Percentiles rank a stretch among this genome's conserved stretches.
phyloP scores from a whole-genome alignment of 768 basidiomycete species.

The Trichaptum fuscoviolaceum region DNA sequence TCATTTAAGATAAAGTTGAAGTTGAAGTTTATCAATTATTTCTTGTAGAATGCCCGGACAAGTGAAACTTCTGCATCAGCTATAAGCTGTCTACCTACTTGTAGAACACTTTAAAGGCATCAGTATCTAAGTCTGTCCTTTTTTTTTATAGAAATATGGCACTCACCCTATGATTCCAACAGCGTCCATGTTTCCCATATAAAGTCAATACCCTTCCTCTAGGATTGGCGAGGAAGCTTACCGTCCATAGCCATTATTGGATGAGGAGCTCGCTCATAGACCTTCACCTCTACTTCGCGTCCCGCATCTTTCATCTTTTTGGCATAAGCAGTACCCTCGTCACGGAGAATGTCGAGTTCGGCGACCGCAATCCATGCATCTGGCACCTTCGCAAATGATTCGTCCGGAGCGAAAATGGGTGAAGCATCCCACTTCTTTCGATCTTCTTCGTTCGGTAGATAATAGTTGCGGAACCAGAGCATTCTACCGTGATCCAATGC shows the following conservation, averaged over 20 bases:
- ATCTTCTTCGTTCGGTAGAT: conserved; percentile 58
- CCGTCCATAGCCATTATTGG: conserved; percentile 74
- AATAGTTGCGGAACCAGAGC: conserved; percentile 69
- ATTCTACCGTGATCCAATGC: conserved; percentile 60
- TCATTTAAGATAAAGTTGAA: too few species aligned
- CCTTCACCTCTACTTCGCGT: conserved; percentile 45
- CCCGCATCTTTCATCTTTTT: conserved; percentile 49
- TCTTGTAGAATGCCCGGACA: conserved; percentile 22
- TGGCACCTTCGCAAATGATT: conserved; percentile 44
- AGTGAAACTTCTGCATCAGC: conserved; percentile 32
- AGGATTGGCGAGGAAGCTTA: conserved; percentile 23
- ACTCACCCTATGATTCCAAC: conserved; percentile 18
- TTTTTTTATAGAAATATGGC: background rate
- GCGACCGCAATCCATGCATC: conserved; percentile 58
- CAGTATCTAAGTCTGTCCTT: conserved; percentile 4
- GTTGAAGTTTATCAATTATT: background rate
- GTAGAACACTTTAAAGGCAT: conserved; percentile 18
- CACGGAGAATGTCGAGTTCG: conserved; percentile 61
- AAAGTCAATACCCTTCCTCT: conserved; percentile 4
- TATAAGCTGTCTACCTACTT: conserved; percentile 32
- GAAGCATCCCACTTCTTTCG: conserved; percentile 64
- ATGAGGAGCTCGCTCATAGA: conserved; percentile 65
- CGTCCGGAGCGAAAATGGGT: conserved; percentile 62
- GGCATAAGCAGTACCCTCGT: conserved; percentile 62
- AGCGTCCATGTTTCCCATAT: background rate